Evolutionary conservation across 1,284 basidiomycete species (phyloP), one percentile per base, ranked within the genome.

Genomic region (Microbotryomycetes sp.): DNA sequence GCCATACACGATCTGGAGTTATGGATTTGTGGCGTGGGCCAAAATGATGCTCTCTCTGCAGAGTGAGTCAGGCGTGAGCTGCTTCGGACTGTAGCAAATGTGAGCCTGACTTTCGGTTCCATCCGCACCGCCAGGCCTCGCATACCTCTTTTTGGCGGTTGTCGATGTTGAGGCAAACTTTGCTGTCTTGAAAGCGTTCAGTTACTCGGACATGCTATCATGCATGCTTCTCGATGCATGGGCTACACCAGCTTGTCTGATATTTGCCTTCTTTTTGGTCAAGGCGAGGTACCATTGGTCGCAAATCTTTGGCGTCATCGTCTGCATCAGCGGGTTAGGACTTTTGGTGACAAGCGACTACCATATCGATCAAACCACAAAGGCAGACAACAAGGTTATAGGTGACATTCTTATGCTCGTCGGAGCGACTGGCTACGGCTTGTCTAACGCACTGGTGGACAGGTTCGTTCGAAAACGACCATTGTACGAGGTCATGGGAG

Each of bases 361-460:
- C 28, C 51, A 69, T 30, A 73, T 72, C 6, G 69, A 69, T 48
- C 59, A 63, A 30, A 51, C 56, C 57, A 70, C 81, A 76, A 75
- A 80, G 19, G 84, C 87, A 6, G 68, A 82, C 7, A 79, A 76
- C 70, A 81, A 81, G 71, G 86, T 82, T 50, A 86, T 87, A 74
- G 88, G 89, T n/a, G 88, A 91, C 73, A 83, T 81, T 28, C 88
- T 89, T 74, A 91, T 91, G 87, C 81, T 91, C 22, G 80, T 86
- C 56, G 89, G 87, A 26, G 87, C 89, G 3, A 86, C 87, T 0
- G 78, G 91, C 28, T 92, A 92, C 67, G 89, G 89, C 49, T 84
- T 91, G 73, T 87, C 87, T 14, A 91, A 91, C 70, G 87, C 88
- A 28, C 87, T 88, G 0, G 89, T 92, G 73, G 88, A 92, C 72